phyloP scores from a whole-genome alignment of 169 alveolate species.

The Plasmodium chabaudi region DNA sequence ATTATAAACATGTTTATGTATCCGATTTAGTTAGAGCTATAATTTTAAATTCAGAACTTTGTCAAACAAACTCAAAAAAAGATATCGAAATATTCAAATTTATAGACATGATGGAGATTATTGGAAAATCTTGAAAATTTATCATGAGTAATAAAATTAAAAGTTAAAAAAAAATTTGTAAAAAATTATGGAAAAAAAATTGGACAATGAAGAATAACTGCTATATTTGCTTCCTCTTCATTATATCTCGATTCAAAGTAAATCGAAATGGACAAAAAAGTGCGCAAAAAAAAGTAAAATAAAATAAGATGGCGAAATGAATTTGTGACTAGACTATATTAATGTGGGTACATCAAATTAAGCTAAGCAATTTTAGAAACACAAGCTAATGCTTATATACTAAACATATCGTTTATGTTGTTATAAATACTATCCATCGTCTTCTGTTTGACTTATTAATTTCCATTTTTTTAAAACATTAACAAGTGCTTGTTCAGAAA shows the following conservation, averaged over 20 bases:
- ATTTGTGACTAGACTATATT: no score
- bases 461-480: slow-evolving; percentile 71
- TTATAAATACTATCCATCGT: slow-evolving; percentile 13
- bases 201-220: no score
- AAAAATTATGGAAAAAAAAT: background rate
- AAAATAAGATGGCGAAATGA: no score
- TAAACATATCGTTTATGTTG: no score
- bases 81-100: slow-evolving; percentile 33
- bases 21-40: slow-evolving; percentile 63
- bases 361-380: no score
- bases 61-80: slow-evolving; percentile 8
- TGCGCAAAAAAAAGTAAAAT: no score
- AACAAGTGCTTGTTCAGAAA: slow-evolving; percentile 27
- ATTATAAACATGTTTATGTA: slow-evolving; percentile 28
- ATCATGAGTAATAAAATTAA: background rate
- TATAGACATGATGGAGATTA: slow-evolving; percentile 64
- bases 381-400: no score
- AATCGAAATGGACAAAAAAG: no score
- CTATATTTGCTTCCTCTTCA: no score
- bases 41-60: slow-evolving; percentile 54
- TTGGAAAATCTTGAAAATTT: slow-evolving; percentile 25
- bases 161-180: background rate
- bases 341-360: no score
- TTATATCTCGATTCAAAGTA: no score
- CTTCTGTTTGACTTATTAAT: slow-evolving; percentile 15